Conservation (phyloP, 2,329 filamentous ascomycete species). For the Aspergillus sp. region DNA sequence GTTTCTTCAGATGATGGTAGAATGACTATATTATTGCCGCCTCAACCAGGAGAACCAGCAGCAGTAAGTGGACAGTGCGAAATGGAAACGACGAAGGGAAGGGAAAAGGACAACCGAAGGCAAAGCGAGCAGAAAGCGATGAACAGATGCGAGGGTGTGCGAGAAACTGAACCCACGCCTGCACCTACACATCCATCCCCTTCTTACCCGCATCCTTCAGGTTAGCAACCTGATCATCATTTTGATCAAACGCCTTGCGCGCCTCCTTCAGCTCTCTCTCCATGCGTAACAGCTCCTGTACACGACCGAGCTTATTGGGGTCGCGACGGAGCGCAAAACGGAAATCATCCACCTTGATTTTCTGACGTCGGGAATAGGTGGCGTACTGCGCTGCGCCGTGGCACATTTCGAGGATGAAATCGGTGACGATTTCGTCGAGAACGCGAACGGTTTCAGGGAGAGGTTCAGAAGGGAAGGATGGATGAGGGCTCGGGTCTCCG, state of each 20-base stretch:
- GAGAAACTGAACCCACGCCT: slow-evolving; percentile 13
- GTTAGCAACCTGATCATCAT: slow-evolving; percentile 34
- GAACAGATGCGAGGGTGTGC: too few relatives aligned
- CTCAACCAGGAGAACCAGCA: too few relatives aligned
- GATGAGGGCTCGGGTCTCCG: slow-evolving; percentile 36
- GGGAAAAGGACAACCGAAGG: too few relatives aligned
- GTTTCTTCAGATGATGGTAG: too few relatives aligned
- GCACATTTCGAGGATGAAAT: slow-evolving; percentile 90
- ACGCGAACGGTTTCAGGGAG: slow-evolving; percentile 76
- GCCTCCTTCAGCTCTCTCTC: slow-evolving; percentile 78
- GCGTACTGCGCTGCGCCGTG: slow-evolving; percentile 82
- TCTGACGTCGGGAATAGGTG: slow-evolving; percentile 78
- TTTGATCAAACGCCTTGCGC: slow-evolving; percentile 51
- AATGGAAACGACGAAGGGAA: too few relatives aligned
- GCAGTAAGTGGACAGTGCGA: too few relatives aligned
- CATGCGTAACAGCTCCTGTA: slow-evolving; percentile 82
- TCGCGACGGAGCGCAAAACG: slow-evolving; percentile 87
- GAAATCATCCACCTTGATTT: slow-evolving; percentile 98
- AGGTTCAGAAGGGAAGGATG: slow-evolving; percentile 65
- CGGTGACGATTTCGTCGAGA: slow-evolving; percentile 90
- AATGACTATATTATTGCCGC: too few relatives aligned
- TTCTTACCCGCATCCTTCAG: slow-evolving; percentile 32
- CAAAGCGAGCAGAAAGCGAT: too few relatives aligned
- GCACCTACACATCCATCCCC: slow-evolving; percentile 14
- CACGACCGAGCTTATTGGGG: slow-evolving; percentile 74